phyloP scores from a whole-genome alignment of 257 asterid genomes.

The Handroanthus guayacan region DNA sequence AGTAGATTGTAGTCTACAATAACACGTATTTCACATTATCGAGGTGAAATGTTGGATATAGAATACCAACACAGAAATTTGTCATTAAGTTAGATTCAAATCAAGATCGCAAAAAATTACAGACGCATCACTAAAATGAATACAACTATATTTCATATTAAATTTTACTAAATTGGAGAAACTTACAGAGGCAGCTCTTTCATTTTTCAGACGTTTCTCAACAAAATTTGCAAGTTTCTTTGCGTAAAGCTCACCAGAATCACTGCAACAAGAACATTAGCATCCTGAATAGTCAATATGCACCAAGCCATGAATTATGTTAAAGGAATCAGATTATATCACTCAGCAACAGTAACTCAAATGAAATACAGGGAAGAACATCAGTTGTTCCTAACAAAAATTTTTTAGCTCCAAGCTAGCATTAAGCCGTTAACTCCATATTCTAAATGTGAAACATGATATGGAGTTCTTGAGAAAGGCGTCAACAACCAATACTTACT shows the following conservation, averaged over 20 bases:
- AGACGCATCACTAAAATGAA: conserved; percentile 8
- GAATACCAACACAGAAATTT: conserved; percentile 1
- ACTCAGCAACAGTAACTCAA: conserved; percentile 11
- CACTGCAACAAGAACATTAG: conserved; percentile 57
- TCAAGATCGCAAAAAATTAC: conserved; percentile 15
- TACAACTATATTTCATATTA: background rate
- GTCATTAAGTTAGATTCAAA: conserved; percentile 24
- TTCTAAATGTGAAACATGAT: conserved; percentile 20
- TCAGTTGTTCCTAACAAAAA: background rate
- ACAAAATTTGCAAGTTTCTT: conserved; percentile 94
- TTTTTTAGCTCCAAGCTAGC: background rate
- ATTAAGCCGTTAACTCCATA: conserved; percentile 14
- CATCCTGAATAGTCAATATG: conserved; percentile 25
- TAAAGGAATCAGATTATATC: conserved; percentile 20
- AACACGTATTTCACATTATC: conserved; percentile 8
- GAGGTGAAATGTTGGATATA: conserved; percentile 2
- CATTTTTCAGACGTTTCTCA: conserved; percentile 94
- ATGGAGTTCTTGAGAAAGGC: background rate
- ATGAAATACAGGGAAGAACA: conserved; percentile 15
- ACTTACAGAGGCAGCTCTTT: conserved; percentile 97
- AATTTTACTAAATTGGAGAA: conserved; percentile 23
- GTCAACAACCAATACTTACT: background rate
- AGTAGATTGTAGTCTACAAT: conserved; percentile 10
- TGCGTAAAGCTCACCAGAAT: conserved; percentile 86
- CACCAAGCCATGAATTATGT: conserved; percentile 5